Evolutionary conservation across 306 rosid genomes (phyloP).

Genomic region (Medicago arabica): DNA sequence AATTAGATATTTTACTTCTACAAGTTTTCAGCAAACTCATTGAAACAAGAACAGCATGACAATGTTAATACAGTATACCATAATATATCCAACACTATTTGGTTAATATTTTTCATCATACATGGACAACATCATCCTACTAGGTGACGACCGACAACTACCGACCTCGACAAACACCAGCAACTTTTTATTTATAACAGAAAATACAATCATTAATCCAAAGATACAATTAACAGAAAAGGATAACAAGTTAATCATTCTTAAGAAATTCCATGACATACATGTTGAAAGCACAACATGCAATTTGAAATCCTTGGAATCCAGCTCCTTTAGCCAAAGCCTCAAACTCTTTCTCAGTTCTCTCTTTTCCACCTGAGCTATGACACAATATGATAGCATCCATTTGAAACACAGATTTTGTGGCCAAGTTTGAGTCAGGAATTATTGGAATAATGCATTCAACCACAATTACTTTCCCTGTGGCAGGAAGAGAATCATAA

Average conservation of each 20-base stretch:
- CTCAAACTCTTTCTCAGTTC: constrained; percentile 42
- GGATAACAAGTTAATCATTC: neutral
- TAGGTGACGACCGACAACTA: no score
- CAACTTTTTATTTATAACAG: neutral
- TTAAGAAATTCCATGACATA: constrained; percentile 39
- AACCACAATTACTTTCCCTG: constrained; percentile 32
- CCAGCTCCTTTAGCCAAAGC: constrained; percentile 38
- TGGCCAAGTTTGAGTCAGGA: constrained; percentile 1
- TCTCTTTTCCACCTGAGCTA: constrained; percentile 39
- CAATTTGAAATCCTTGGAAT: constrained; percentile 33
- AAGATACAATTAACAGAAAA: neutral
- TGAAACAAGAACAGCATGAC: no score
- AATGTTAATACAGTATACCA: no score
- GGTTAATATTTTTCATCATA: no score
- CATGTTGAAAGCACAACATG: constrained; percentile 15
- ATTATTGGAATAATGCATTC: constrained; percentile 29
- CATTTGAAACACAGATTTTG: constrained; percentile 26
- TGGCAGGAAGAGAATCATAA: constrained; percentile 35
- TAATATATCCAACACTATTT: no score
- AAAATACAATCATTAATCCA: neutral
- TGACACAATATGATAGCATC: constrained; percentile 33
- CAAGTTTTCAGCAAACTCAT: no score
- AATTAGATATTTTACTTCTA: no score
- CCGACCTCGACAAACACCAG: no score
- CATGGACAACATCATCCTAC: no score